Conservation (phyloP, 345 rosid genomes). For the Salix caprea region DNA sequence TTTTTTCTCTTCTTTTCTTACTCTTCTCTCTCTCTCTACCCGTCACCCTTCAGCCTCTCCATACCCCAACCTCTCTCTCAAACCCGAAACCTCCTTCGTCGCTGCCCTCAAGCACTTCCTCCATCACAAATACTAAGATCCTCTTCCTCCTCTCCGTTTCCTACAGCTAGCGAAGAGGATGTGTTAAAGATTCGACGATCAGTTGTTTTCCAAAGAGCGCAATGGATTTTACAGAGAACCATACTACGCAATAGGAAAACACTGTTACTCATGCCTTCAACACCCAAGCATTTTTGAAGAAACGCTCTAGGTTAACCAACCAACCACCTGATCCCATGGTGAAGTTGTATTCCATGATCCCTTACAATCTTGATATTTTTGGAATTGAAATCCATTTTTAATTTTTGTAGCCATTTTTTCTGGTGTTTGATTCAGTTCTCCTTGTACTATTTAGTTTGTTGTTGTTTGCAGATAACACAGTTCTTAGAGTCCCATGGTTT, state of each 20-base stretch:
- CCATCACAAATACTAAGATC: slow-evolving; percentile 9
- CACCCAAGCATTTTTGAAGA: slow-evolving; percentile 80
- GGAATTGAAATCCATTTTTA: not conserved
- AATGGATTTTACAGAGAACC: too few species aligned
- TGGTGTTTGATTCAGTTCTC: not conserved
- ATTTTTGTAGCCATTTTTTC: not conserved
- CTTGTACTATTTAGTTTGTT: not conserved
- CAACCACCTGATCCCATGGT: slow-evolving; percentile 94
- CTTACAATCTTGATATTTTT: not conserved
- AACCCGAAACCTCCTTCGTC: slow-evolving; percentile 64
- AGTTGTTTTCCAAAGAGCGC: slow-evolving; percentile 18
- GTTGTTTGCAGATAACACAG: slow-evolving; percentile 57
- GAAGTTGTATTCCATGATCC: slow-evolving; percentile 17
- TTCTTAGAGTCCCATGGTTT: slow-evolving; percentile 84
- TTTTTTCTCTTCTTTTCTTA: too few species aligned
- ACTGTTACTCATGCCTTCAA: slow-evolving; percentile 60
- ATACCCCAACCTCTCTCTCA: not conserved
- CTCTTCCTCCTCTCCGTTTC: slow-evolving; percentile 14
- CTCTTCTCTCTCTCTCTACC: slow-evolving; percentile 16
- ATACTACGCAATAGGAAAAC: slow-evolving; percentile 37
- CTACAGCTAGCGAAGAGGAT: slow-evolving; percentile 25
- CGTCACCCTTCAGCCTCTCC: not conserved
- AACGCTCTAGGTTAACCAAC: slow-evolving; percentile 84
- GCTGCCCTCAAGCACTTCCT: slow-evolving; percentile 65
- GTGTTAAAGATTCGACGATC: slow-evolving; percentile 40